Base-by-base conservation (phyloP, 371 early-diverging fungal genomes). In the Capillidium rhysosporum region DNA sequence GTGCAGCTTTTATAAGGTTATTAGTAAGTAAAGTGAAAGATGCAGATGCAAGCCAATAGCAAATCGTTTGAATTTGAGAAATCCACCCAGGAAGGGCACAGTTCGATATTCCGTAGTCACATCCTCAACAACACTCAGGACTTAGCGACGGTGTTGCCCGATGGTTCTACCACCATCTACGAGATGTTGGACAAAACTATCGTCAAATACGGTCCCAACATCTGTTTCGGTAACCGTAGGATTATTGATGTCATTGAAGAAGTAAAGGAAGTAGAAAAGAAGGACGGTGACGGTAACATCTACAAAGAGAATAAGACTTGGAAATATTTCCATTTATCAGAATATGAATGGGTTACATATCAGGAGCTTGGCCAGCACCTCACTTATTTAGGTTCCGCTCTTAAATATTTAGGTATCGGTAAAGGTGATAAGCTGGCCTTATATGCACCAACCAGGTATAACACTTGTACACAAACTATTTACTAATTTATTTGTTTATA, bases 271-370 rank as follows among this genome's bases (percentile, higher is more conserved):
- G 66, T 89, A 44, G 71, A 66, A 31, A 82, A 82, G 61, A 64
- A 69, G 18, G 34, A 34, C 12, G 72, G 77, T 38, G 67, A 70
- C 46, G 84, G 76, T 40, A 70, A 67, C 20, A 75, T 77, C 55
- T 69, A 60, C 23, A 77, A 65, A 56, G 82, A 84, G 59, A 77
- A 56, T 52, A 89, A 89, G 62, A 76, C 60, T n/a, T 91, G 89
- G 89, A 80, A 77, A 48, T 86, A 69, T 62, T 76, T 73, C 63
- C 78, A 87, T 68, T 67, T 88, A 49, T 70, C 76, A 30, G 61
- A 56, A 9, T 89, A 77, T 63, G 54, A 68, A 49, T 84, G 83
- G 70, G 65, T 72, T 57, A 73, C 79, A 38, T 86, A 77, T 57
- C 54, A 63, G 23, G 79, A 89, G 47, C 76, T 75, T 26, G 57